Conservation (phyloP, 2,329 filamentous ascomycete genomes). For the Hypoxylon sp. region DNA sequence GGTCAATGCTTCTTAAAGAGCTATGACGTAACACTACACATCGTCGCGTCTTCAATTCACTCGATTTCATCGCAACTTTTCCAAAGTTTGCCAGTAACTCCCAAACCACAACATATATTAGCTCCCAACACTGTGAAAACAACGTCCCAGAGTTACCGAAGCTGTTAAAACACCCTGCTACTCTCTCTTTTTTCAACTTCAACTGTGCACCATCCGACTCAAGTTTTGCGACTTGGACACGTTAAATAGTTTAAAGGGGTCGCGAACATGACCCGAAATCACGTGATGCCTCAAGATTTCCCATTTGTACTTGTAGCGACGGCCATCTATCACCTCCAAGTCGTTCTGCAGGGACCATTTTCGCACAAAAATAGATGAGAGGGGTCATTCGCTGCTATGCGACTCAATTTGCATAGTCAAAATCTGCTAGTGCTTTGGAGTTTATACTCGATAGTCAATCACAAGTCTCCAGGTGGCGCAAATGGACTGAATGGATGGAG, state of each 20-base stretch:
- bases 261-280: conserved; percentile 50
- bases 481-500: conserved; percentile 27
- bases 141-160: background rate
- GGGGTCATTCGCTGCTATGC: conserved; percentile 25
- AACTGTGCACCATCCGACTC: background rate
- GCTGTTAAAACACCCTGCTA: background rate
- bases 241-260: conserved; percentile 30
- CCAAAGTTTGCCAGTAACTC: conserved; percentile 14
- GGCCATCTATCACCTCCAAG: conserved; percentile 18
- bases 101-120: background rate
- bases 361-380: conserved; percentile 16
- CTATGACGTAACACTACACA: conserved; percentile 36
- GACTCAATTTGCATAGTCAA: conserved; percentile 32
- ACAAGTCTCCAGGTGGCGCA: conserved; percentile 33
- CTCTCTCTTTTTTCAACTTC: background rate
- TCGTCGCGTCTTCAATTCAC: conserved; percentile 38
- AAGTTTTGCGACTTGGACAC: conserved; percentile 37
- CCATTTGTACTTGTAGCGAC: conserved; percentile 20
- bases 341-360: background rate
- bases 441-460: conserved; percentile 23
- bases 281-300: conserved; percentile 44
- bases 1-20: conserved; percentile 30
- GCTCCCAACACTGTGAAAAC: background rate
- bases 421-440: conserved; percentile 11
- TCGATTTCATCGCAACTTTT: conserved; percentile 21